Evolutionary conservation across 2,329 filamentous ascomycete genomes (phyloP), one percentile per base, ranked within the genome.

Genomic region (Claviceps cyperi): DNA sequence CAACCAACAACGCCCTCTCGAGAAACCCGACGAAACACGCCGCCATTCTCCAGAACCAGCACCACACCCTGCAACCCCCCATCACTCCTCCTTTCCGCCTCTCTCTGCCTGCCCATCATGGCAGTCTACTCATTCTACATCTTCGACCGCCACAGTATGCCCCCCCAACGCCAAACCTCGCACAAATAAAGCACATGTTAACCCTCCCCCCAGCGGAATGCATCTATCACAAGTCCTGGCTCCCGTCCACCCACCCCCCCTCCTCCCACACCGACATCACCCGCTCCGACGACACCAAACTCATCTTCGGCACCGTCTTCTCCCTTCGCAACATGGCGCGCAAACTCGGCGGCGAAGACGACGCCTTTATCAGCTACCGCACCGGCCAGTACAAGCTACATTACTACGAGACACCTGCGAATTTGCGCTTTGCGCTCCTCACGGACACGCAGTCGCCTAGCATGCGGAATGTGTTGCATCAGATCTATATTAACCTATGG

Each of bases 401-500:
- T 71, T 98, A 94, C 73, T 98, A 96, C 75, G 92, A 98, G 74
- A 97, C 92, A 13, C 89, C 90, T 1, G 92, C 89, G 48, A 94
- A 87, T 65, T 82, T 94, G 67, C 94, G 95, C 63, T 94, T 97
- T 63, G 89, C 96, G 63, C 87, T 98, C 83, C 75, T 97, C 62
- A 97, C 92, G 22, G 92, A 97, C 69, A 86, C 86, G 38, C 84
- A 81, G 57, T 86, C 87, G 51, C 78, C 85, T 57, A 96, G 89
- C 67, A 91, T 98, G 80, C 80, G 90, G 43, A 88, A 94, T 59
- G 91, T 94, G 21, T 70, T 98, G 61, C 90, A 98, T 65, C 92
- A 98, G 75, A 96, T 98, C 55, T 98, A 96, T 67, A 94, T 96
- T 52, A 97, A 94, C 65, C 78, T 97, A 22, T 98, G 92, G 71